Base-by-base conservation (phyloP, 352 stramenopile species). In the Globisporangium canariense region DNA sequence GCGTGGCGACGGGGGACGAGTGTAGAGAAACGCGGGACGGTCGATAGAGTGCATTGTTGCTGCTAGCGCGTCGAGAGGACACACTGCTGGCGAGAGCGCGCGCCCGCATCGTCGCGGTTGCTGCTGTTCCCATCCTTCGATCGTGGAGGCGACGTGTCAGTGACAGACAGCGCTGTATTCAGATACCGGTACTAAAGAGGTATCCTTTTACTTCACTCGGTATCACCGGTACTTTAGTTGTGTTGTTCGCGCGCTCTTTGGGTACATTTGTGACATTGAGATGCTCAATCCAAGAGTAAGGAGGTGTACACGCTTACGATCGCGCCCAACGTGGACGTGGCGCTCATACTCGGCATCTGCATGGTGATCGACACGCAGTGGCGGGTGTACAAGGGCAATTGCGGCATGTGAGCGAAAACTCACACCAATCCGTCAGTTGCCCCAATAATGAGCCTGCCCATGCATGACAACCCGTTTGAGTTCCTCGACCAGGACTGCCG, bases 121-220 rank as follows among this genome's bases (percentile, higher is more conserved):
- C 28, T 54, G 22, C 11, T 14, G n/a, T 46, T n/a, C 25, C 25
- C 25, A 28, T 28, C 25, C 25, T 46, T n/a, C 14, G 40, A 4
- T n/a, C n/a, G 13, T 46, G 18, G 18, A n/a, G 47, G 47, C 49
- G 49, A 54, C 49, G 49, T 54, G 49, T 54, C 49, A 18, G 49
- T 34, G 13, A 6, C 50, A 56, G 11, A 28, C 25, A 28, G 25
- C 25, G 25, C 25, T 28, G 25, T 28, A 28, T 28, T 28, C 25
- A 28, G 25, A 28, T 28, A 28, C 25, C 25, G 25, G 25, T 28
- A 28, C 25, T 28, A 28, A 28, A 28, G 25, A 28, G 25, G 25
- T 28, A 28, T 28, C 25, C 25, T 1, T 28, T 2, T 28, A 28
- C 25, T 28, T 28, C 25, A 28, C 2, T 28, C 25, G 25, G 25